Conservation (phyloP, 2,329 filamentous ascomycete species). For the Dothideomycetes sp. region DNA sequence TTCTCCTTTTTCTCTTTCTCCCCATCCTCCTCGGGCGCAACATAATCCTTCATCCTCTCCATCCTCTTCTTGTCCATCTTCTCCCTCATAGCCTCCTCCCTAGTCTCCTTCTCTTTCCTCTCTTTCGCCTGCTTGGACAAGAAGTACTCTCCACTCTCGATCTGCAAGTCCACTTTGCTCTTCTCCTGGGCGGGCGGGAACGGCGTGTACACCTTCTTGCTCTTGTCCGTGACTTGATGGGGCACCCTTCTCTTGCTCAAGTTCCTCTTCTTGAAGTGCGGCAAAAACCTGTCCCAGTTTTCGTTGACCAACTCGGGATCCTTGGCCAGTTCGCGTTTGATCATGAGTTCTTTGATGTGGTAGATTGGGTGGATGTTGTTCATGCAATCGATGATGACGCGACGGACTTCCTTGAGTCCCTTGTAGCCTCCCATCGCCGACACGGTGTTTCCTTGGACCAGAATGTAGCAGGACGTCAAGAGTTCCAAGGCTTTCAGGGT, state of each 20-base stretch:
- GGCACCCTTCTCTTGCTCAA: slow-evolving; percentile 76
- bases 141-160: slow-evolving; percentile 97
- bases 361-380: slow-evolving; percentile 82
- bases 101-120: slow-evolving; percentile 65
- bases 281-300: slow-evolving; percentile 92
- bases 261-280: slow-evolving; percentile 92
- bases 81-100: slow-evolving; percentile 73
- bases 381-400: slow-evolving; percentile 93
- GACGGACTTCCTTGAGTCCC: slow-evolving; percentile 81
- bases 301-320: slow-evolving; percentile 78
- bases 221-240: slow-evolving; percentile 81
- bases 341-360: slow-evolving; percentile 93
- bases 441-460: slow-evolving; percentile 96
- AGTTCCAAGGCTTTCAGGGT: slow-evolving; percentile 92
- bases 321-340: slow-evolving; percentile 83
- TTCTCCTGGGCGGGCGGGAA: slow-evolving; percentile 96
- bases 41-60: slow-evolving; percentile 76
- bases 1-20: slow-evolving; percentile 39
- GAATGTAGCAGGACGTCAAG: slow-evolving; percentile 81
- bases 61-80: slow-evolving; percentile 84
- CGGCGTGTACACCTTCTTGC: slow-evolving; percentile 88
- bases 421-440: slow-evolving; percentile 86
- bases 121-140: slow-evolving; percentile 88
- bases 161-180: slow-evolving; percentile 97
- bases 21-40: slow-evolving; percentile 70